These are phyloP conservation scores for Aspergillus pseudonomiae DNA, from an alignment of 2,329 filamentous ascomycete species.

Conservation along the genomic window DNA sequence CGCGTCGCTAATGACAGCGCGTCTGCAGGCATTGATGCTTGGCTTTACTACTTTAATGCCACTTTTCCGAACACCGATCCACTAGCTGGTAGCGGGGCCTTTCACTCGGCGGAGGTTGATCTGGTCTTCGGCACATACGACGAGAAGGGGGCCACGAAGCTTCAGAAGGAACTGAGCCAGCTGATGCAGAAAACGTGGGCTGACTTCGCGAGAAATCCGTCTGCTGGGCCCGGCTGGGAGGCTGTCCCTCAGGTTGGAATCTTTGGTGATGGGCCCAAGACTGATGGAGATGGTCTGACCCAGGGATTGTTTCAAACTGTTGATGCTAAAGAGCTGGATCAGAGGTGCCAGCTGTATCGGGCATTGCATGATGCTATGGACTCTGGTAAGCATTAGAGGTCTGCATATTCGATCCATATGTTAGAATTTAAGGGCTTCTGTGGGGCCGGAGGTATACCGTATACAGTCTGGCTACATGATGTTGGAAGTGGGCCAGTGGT, in stretches of 20 bases:
- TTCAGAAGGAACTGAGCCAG: slow-evolving; percentile 23
- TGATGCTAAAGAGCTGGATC: neutral
- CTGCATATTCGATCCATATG: neutral
- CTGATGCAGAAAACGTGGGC: slow-evolving; percentile 32
- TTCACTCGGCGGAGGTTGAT: slow-evolving; percentile 39
- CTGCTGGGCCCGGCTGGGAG: slow-evolving; percentile 27
- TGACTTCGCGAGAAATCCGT: slow-evolving; percentile 30
- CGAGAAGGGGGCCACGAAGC: slow-evolving; percentile 19
- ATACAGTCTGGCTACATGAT: too few relatives aligned
- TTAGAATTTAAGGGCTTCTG: neutral
- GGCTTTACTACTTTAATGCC: slow-evolving; percentile 35
- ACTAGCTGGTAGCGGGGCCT: slow-evolving; percentile 27
- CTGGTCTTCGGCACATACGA: slow-evolving; percentile 33
- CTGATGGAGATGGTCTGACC: slow-evolving; percentile 11
- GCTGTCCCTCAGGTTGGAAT: slow-evolving; percentile 16
- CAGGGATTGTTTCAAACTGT: slow-evolving; percentile 11
- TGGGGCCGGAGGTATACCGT: too few relatives aligned
- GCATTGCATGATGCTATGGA: neutral
- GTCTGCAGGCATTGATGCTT: slow-evolving; percentile 23
- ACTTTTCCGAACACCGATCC: slow-evolving; percentile 27
- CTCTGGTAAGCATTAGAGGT: neutral
- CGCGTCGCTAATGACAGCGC: slow-evolving; percentile 21
- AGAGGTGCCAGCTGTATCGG: neutral
- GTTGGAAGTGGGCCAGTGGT: too few relatives aligned
- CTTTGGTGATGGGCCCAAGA: slow-evolving; percentile 16